phyloP scores from a whole-genome alignment of 768 basidiomycete genomes.

The Mrakia blollopis region DNA sequence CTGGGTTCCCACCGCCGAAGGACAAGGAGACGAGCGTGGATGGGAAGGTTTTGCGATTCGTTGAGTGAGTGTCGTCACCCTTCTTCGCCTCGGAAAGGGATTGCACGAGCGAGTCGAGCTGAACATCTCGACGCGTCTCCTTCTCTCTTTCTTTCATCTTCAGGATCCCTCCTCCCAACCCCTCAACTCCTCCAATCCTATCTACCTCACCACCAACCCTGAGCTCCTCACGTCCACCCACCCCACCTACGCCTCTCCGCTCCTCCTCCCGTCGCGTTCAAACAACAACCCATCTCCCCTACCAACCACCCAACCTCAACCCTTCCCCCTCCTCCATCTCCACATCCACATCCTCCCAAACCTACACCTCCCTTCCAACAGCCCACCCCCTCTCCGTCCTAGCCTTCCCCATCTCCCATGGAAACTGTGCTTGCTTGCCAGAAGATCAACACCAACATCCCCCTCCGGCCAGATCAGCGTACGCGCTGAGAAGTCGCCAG shows the following conservation, averaged over 20 bases:
- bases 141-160: neutral
- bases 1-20: constrained; percentile 48
- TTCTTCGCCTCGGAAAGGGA: no score
- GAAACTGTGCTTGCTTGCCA: neutral
- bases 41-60: constrained; percentile 20
- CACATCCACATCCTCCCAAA: neutral
- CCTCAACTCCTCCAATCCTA: neutral
- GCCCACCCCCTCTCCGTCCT: constrained; percentile 4
- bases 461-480: neutral
- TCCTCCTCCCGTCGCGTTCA: neutral
- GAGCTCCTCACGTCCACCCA: neutral
- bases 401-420: constrained; percentile 27
- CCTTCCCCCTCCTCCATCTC: neutral
- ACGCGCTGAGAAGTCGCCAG: neutral
- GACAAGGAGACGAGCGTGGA: constrained; percentile 51
- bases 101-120: neutral
- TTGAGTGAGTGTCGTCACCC: neutral
- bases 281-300: neutral
- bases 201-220: no score
- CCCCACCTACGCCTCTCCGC: neutral
- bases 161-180: neutral
- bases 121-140: neutral
- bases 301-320: neutral
- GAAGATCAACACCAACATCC: neutral
- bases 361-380: constrained; percentile 1